These are phyloP conservation scores for Pseudozyma pruni DNA, from an alignment of 1,284 basidiomycete genomes.

Conservation along the genomic window DNA sequence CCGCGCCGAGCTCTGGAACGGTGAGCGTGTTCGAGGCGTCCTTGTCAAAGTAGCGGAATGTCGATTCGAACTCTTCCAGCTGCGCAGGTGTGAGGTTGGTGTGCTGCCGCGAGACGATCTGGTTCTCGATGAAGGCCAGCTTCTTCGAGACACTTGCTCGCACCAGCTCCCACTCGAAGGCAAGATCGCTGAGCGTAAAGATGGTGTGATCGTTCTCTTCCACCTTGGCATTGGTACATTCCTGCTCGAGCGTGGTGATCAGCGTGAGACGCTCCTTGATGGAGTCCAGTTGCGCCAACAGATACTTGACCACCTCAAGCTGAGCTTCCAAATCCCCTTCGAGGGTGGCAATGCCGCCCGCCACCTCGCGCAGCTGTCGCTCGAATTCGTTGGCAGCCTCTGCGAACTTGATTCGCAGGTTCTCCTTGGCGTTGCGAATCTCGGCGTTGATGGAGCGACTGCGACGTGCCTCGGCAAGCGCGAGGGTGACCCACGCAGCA, in stretches of 20 bases:
- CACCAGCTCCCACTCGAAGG: slow-evolving; percentile 87
- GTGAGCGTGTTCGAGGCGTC: slow-evolving; percentile 89
- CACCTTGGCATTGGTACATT: slow-evolving; percentile 88
- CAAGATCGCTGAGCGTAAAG: slow-evolving; percentile 87
- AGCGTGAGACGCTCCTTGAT: slow-evolving; percentile 38
- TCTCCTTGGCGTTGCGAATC: slow-evolving; percentile 77
- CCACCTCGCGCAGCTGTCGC: slow-evolving; percentile 49
- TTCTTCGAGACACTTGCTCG: slow-evolving; percentile 86
- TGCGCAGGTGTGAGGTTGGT: slow-evolving; percentile 93
- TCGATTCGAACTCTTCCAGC: slow-evolving; percentile 94
- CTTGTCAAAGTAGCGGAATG: slow-evolving; percentile 96
- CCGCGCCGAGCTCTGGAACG: slow-evolving; percentile 87
- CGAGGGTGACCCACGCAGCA: slow-evolving; percentile 78
- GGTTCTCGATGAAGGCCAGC: slow-evolving; percentile 94
- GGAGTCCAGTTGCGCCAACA: slow-evolving; percentile 42
- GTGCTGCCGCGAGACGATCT: slow-evolving; percentile 91
- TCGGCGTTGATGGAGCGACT: slow-evolving; percentile 88
- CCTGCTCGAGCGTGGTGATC: slow-evolving; percentile 67
- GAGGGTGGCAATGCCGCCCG: slow-evolving; percentile 45
- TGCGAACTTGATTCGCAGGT: slow-evolving; percentile 83
- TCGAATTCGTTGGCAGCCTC: slow-evolving; percentile 86
- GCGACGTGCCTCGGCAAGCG: slow-evolving; percentile 79
- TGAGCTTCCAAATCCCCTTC: slow-evolving; percentile 58
- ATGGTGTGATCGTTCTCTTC: slow-evolving; percentile 98
- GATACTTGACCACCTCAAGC: slow-evolving; percentile 35